Evolutionary conservation across 352 stramenopile species (phyloP).

Genomic region (Phytophthora ramorum): DNA sequence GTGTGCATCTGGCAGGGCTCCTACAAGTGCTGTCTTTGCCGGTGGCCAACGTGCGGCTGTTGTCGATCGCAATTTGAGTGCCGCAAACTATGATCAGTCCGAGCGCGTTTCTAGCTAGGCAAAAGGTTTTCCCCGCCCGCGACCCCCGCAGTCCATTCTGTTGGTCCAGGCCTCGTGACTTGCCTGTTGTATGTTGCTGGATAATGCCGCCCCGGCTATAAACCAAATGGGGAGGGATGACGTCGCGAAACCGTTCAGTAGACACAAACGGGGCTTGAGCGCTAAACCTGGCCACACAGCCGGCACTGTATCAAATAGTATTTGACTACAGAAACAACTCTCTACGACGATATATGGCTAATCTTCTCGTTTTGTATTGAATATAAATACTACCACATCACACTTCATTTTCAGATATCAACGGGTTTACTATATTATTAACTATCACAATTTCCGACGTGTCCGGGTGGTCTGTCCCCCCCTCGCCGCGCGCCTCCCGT

Average conservation of each 20-base stretch:
- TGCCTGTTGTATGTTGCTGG: conserved; percentile 3
- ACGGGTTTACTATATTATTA: not conserved
- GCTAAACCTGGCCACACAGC: conserved; percentile 16
- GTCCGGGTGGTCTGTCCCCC: conserved; percentile 3
- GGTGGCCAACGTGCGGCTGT: conserved; percentile 11
- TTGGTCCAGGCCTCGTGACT: conserved; percentile 17
- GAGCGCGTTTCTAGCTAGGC: conserved; percentile 32
- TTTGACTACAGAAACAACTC: not conserved
- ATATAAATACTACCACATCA: not conserved
- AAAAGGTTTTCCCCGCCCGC: conserved; percentile 36
- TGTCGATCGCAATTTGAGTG: conserved; percentile 23
- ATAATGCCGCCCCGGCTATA: not conserved
- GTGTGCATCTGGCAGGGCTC: conserved; percentile 16
- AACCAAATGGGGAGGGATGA: conserved; percentile 27
- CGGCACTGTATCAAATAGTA: not conserved
- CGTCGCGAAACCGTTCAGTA: conserved; percentile 23
- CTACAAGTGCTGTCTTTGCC: not conserved
- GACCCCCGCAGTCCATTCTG: conserved; percentile 21
- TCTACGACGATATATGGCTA: not conserved
- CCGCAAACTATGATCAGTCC: conserved; percentile 31
- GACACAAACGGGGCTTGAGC: conserved; percentile 23
- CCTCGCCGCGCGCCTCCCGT: not conserved
- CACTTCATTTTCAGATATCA: not conserved
- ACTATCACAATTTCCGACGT: not conserved
- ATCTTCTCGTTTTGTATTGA: not conserved